These are phyloP conservation scores for Neonectria ditissima DNA, from an alignment of 2,329 filamentous ascomycete genomes.

Conservation along the genomic window DNA sequence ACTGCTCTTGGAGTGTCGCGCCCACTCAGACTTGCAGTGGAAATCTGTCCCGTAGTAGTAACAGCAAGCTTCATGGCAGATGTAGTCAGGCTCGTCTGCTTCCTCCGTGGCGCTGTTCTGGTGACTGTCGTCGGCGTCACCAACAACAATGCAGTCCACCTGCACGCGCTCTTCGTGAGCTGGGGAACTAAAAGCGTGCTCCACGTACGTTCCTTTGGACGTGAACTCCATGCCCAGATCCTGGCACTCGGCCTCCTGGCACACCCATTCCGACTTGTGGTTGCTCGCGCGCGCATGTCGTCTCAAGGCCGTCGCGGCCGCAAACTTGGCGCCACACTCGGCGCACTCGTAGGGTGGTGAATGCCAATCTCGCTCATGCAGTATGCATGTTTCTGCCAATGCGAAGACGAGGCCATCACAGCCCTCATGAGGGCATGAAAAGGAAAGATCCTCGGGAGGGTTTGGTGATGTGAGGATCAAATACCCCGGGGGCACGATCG, in stretches of 20 bases:
- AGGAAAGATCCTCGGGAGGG: conserved; percentile 22
- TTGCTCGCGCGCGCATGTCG: conserved; percentile 32
- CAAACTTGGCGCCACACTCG: conserved; percentile 38
- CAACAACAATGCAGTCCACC: background rate
- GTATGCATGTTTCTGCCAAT: conserved; percentile 35
- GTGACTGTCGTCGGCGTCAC: background rate
- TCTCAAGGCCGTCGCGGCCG: conserved; percentile 35
- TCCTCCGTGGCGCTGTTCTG: background rate
- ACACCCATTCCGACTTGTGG: conserved; percentile 30
- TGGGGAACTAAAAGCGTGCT: conserved; percentile 14
- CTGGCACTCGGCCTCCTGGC: conserved; percentile 19
- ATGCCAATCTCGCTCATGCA: conserved; percentile 44
- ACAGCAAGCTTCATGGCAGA: conserved; percentile 38
- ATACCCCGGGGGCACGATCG: conserved; percentile 29
- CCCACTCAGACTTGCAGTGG: conserved; percentile 30
- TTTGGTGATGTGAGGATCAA: conserved; percentile 27
- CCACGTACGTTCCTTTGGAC: conserved; percentile 16
- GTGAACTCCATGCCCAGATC: conserved; percentile 7
- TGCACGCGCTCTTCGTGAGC: conserved; percentile 11
- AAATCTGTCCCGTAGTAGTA: conserved; percentile 31
- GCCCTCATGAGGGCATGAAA: conserved; percentile 39
- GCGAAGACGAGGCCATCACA: conserved; percentile 44
- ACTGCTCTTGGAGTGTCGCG: conserved; percentile 26
- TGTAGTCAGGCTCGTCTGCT: background rate
- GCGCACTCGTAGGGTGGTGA: conserved; percentile 36